Conservation (phyloP, 1,284 basidiomycete species). For the Ceratobasidium sp. region DNA sequence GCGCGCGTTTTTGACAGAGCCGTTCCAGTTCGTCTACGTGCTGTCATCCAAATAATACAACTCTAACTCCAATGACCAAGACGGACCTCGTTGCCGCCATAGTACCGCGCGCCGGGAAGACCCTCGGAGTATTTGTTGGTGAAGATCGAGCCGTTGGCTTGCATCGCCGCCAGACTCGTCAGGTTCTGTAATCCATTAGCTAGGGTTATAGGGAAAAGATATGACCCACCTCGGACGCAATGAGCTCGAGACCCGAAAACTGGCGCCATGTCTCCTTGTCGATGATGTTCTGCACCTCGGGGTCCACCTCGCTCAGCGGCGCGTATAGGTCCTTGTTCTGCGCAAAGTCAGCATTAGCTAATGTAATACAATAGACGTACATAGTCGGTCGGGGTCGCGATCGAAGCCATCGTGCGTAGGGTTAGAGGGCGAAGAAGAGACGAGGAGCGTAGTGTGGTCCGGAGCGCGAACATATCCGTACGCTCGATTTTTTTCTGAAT, state of each 20-base stretch:
- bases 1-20: constrained; percentile 95
- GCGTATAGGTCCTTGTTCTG: constrained; percentile 95
- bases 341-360: neutral
- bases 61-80: neutral
- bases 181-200: constrained; percentile 75
- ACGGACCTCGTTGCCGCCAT: constrained; percentile 89
- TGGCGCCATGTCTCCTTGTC: constrained; percentile 99
- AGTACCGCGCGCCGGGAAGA: constrained; percentile 95
- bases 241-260: constrained; percentile 97
- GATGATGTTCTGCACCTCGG: constrained; percentile 96
- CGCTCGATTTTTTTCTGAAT: too few species aligned
- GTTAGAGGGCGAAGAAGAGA: too few species aligned
- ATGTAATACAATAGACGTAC: constrained; percentile 54
- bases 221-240: constrained; percentile 85
- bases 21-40: constrained; percentile 97
- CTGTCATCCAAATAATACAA: constrained; percentile 49
- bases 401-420: constrained; percentile 51
- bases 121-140: constrained; percentile 99
- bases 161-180: constrained; percentile 94
- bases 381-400: constrained; percentile 64
- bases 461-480: too few species aligned
- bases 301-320: constrained; percentile 90
- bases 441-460: too few species aligned
- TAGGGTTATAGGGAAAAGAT: neutral
- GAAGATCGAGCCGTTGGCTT: constrained; percentile 98